Base-by-base conservation (phyloP, 1,284 basidiomycete species). In the Rhodofomes roseus region DNA sequence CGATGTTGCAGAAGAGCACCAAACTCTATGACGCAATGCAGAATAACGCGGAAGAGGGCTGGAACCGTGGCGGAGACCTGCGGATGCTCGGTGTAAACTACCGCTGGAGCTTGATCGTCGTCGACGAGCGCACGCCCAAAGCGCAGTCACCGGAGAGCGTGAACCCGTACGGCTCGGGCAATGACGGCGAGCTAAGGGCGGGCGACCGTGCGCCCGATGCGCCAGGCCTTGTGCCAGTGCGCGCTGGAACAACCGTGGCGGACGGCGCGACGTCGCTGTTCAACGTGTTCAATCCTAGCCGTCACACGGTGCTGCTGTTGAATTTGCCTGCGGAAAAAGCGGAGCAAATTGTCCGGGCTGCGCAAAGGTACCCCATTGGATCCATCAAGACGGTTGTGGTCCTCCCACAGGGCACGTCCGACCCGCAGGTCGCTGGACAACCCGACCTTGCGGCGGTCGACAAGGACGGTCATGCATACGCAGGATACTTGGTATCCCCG, bases 51-150 rank as follows among this genome's bases (percentile, higher is more conserved):
- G 12, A 59, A 16, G 22, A 52, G 3, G 18, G 27, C n/a, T n/a
- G n/a, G n/a, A n/a, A n/a, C n/a, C n/a, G n/a, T 60, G 46, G 57
- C 20, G 31, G 66, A 18, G 66, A 65, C 4, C 66, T 79, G 25
- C 64, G 70, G 27, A 76, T 77, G 63, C 70, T 80, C 34, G 78
- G 77, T 1, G 71, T 81, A 5, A 16, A 41, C 40, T 41, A 41
- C 14, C 40, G 40, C 14, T 41, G 40, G 40, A 16, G 40, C 40
- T 25, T 73, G n/a, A n/a, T n/a, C n/a, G n/a, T 79, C 22, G 37
- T 79, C 12, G 77, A 80, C 54, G 77, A 78, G 55, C 40, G 36
- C 9, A n/a, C 31, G 12, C 63, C 64, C 6, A 59, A 63, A 11
- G 59, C 58, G 7, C 39, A 55, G 25, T 20, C 18, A 5, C 43